Conservation (phyloP, 2,329 filamentous ascomycete genomes). For the Achaetomium macrosporum region DNA sequence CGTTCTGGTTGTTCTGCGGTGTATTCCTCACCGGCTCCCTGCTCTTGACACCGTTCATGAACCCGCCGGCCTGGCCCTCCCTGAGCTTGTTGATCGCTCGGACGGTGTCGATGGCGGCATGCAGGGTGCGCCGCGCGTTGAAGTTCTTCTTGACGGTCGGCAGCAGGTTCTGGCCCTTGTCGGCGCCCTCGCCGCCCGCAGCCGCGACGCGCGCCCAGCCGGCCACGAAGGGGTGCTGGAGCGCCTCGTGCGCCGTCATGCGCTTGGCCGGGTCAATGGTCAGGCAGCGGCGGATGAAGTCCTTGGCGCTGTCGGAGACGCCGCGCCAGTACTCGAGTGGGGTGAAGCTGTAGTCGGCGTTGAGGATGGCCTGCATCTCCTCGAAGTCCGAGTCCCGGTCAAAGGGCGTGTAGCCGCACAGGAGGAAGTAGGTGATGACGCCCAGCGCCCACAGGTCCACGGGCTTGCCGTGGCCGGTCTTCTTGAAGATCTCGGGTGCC, state of each 20-base stretch:
- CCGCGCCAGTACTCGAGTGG: slow-evolving; percentile 95
- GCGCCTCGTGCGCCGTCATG: slow-evolving; percentile 82
- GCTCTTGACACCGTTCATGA: slow-evolving; percentile 54
- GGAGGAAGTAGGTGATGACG: slow-evolving; percentile 96
- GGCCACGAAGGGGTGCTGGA: slow-evolving; percentile 60
- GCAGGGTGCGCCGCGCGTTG: slow-evolving; percentile 61
- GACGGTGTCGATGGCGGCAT: slow-evolving; percentile 66
- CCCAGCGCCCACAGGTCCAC: slow-evolving; percentile 98
- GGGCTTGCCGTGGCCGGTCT: slow-evolving; percentile 94
- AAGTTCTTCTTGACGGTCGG: slow-evolving; percentile 70
- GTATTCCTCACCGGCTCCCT: slow-evolving; percentile 16
- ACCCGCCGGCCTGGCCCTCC: slow-evolving; percentile 47
- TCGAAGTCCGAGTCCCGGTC: slow-evolving; percentile 96
- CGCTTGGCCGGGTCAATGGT: slow-evolving; percentile 82
- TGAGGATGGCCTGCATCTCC: slow-evolving; percentile 98
- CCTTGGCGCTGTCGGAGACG: slow-evolving; percentile 76
- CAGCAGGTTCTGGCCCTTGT: slow-evolving; percentile 56
- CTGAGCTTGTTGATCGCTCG: slow-evolving; percentile 65
- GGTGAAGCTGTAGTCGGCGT: slow-evolving; percentile 93
- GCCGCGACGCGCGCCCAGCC: slow-evolving; percentile 37
- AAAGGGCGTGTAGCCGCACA: slow-evolving; percentile 97
- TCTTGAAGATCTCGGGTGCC: slow-evolving; percentile 99
- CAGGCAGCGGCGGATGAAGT: slow-evolving; percentile 87
- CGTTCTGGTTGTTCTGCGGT: neutral
- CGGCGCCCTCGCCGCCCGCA: slow-evolving; percentile 37